Conservation (phyloP, 169 alveolate genomes). For the Plasmodium ovale region DNA sequence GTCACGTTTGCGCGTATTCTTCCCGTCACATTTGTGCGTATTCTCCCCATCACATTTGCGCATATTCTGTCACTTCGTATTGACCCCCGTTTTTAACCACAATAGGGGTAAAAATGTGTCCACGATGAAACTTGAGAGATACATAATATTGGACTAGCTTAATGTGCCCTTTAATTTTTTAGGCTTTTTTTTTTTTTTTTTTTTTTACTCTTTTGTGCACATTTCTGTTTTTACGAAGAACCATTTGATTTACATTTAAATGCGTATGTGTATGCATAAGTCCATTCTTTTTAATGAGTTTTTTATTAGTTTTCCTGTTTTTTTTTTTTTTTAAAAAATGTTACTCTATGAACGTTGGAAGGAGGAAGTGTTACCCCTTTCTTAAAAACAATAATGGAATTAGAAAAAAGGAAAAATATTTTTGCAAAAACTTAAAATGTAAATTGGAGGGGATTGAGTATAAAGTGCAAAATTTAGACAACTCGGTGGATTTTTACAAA, state of each 20-base stretch:
- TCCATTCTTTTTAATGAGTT: not conserved
- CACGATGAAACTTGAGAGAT: too few relatives aligned
- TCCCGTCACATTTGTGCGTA: too few relatives aligned
- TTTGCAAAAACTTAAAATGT: slow-evolving; percentile 28
- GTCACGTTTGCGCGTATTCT: too few relatives aligned
- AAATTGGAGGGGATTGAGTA: slow-evolving; percentile 73
- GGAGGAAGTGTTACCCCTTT: slow-evolving; percentile 16
- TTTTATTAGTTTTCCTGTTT: slow-evolving; percentile 10
- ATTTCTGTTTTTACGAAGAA: too few relatives aligned
- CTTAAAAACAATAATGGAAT: slow-evolving; percentile 9
- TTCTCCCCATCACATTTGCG: too few relatives aligned
- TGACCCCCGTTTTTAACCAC: too few relatives aligned
- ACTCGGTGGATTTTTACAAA: slow-evolving; percentile 46
- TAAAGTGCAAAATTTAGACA: slow-evolving; percentile 41
- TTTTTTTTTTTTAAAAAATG: slow-evolving; percentile 34
- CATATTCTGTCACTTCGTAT: too few relatives aligned
- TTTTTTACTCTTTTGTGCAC: not conserved
- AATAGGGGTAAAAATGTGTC: too few relatives aligned
- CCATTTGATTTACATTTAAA: too few relatives aligned
- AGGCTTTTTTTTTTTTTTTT: not conserved
- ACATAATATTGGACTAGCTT: too few relatives aligned
- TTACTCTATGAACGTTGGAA: slow-evolving; percentile 21
- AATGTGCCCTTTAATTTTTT: not conserved
- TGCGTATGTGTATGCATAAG: not conserved
- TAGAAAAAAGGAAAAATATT: slow-evolving; percentile 20